A percentile compares a stretch with the other conserved stretches of the same genome.
phyloP scores from a whole-genome alignment of 2,329 filamentous ascomycete genomes.

The Phaeophleospora eucalypticola region DNA sequence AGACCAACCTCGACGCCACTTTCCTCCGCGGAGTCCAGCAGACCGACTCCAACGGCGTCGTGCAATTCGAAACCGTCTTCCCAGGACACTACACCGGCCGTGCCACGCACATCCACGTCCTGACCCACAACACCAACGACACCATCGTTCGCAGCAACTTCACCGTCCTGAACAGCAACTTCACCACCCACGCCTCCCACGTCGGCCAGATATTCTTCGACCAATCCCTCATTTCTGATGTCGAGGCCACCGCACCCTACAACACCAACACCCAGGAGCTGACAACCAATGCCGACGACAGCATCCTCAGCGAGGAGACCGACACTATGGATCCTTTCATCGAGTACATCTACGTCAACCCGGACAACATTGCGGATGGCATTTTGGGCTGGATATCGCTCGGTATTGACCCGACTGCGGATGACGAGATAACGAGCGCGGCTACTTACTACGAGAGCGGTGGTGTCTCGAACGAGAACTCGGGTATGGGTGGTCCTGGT shows the following conservation, averaged over 20 bases:
- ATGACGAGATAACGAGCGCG: conserved; percentile 16
- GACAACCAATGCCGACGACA: conserved; percentile 51
- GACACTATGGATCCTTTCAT: conserved; percentile 54
- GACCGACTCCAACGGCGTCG: conserved; percentile 40
- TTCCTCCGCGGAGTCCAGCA: conserved; percentile 41
- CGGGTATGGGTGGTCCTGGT: conserved; percentile 12
- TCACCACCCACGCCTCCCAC: conserved; percentile 47
- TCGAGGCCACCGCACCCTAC: conserved; percentile 48
- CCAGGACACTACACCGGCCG: conserved; percentile 44
- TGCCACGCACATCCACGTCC: conserved; percentile 40
- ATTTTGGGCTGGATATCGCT: conserved; percentile 53
- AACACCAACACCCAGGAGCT: conserved; percentile 40
- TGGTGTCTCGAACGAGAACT: conserved; percentile 21
- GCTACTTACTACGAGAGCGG: conserved; percentile 20
- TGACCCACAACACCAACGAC: conserved; percentile 36
- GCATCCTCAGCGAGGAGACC: conserved; percentile 45
- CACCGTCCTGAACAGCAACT: conserved; percentile 41
- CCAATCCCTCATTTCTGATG: conserved; percentile 51
- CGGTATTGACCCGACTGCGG: conserved; percentile 42
- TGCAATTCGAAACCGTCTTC: conserved; percentile 42
- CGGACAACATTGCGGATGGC: conserved; percentile 42
- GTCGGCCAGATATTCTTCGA: conserved; percentile 64
- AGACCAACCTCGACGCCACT: conserved; percentile 35
- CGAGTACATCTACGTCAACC: conserved; percentile 44
- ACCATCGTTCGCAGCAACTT: conserved; percentile 42